Evolutionary conservation across 768 basidiomycete species (phyloP).

Genomic region (Tulasnella sp.): DNA sequence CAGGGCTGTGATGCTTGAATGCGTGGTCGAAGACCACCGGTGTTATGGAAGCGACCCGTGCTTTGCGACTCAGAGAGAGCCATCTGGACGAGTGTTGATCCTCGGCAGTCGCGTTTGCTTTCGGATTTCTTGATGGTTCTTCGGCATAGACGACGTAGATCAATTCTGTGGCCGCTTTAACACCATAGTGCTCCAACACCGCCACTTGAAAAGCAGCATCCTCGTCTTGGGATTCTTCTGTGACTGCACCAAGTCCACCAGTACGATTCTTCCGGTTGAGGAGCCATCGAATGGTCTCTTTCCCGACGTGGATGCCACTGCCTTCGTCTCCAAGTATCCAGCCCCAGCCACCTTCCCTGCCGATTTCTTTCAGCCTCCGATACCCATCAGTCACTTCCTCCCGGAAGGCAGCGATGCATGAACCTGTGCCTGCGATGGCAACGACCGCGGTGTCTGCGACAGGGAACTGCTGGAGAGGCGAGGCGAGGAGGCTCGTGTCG

Average conservation of each 20-base stretch:
- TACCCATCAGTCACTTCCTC: not conserved
- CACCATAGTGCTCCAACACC: conserved; percentile 37
- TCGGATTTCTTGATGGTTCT: conserved; percentile 33
- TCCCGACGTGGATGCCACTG: conserved; percentile 68
- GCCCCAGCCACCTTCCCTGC: conserved; percentile 69
- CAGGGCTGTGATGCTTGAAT: conserved; percentile 42
- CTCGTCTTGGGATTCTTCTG: conserved; percentile 33
- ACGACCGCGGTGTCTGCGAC: conserved; percentile 56
- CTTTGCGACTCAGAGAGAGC: conserved; percentile 42
- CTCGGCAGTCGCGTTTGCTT: conserved; percentile 22
- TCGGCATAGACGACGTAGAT: conserved; percentile 53
- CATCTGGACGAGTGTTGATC: conserved; percentile 24
- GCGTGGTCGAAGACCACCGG: conserved; percentile 72
- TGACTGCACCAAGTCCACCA: conserved; percentile 24
- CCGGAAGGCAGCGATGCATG: conserved; percentile 44
- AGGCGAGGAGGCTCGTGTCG: conserved; percentile 76
- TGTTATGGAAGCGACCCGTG: conserved; percentile 60
- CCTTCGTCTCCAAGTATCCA: conserved; percentile 83
- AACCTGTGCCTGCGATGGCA: conserved; percentile 74
- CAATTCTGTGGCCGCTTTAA: conserved; percentile 50
- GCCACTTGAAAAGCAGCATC: conserved; percentile 33
- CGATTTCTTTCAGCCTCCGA: conserved; percentile 44
- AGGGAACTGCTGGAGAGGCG: conserved; percentile 53
- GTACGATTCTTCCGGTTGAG: conserved; percentile 21
- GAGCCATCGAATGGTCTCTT: conserved; percentile 62